A percentile compares a stretch with the other conserved stretches of the same genome.
Evolutionary conservation across 2,329 filamentous ascomycete species (phyloP).

Genomic region (Scorias spongiosa): DNA sequence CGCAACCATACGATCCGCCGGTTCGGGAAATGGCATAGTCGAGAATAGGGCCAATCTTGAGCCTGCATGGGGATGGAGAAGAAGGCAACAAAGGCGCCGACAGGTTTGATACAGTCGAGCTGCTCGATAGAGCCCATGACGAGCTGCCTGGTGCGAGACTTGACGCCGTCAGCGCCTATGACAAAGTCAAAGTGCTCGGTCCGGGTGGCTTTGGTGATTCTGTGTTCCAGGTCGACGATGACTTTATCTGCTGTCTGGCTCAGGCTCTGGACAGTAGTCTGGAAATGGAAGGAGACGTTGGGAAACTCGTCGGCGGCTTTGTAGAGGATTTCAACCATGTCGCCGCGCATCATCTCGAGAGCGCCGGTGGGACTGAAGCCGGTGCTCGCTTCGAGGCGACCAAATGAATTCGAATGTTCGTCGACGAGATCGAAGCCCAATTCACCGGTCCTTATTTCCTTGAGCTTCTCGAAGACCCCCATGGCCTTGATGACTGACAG

Average conservation of each 20-base stretch:
- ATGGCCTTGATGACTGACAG: conserved; percentile 12
- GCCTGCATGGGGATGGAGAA: conserved; percentile 12
- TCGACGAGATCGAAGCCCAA: conserved; percentile 14
- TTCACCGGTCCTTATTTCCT: conserved; percentile 13
- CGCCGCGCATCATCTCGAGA: conserved; percentile 30
- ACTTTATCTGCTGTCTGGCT: conserved; percentile 1
- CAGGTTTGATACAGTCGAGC: conserved; percentile 4
- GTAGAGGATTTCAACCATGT: conserved; percentile 32
- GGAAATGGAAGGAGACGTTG: conserved; percentile 5
- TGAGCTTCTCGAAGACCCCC: conserved; percentile 13
- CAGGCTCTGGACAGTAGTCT: conserved; percentile 4
- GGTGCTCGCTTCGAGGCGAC: neutral
- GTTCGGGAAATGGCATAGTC: conserved; percentile 6
- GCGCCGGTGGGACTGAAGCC: conserved; percentile 8
- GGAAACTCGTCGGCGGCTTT: conserved; percentile 7
- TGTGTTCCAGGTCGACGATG: conserved; percentile 4
- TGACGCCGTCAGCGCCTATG: conserved; percentile 16
- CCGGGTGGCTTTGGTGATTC: neutral
- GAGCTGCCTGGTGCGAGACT: conserved; percentile 12
- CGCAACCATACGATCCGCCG: conserved; percentile 9
- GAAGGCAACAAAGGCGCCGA: conserved; percentile 11
- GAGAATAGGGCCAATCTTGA: conserved; percentile 6
- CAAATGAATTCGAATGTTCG: conserved; percentile 7
- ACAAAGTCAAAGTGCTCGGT: conserved; percentile 10
- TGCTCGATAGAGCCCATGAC: conserved; percentile 8